Conservation (phyloP, 202 grass and related monocot species). For the Elaeis oleifera region DNA sequence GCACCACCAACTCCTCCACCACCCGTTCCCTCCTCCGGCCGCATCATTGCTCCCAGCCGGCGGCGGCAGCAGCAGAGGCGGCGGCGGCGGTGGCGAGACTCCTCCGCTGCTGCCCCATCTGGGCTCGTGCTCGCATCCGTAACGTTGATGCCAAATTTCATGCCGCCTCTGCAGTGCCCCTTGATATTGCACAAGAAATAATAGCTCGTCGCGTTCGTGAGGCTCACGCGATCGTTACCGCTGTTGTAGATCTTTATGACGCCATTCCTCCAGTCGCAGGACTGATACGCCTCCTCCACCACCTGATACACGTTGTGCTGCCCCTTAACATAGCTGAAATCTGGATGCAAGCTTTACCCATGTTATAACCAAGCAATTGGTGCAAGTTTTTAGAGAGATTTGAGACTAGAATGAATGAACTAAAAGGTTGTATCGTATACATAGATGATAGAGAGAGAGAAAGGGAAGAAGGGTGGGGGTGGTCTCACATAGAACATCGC, state of each 20-base stretch:
- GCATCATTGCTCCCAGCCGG: too few species aligned
- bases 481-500: conserved; percentile 51
- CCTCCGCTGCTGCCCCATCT: too few species aligned
- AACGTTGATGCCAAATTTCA: conserved; percentile 53
- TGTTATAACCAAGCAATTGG: too few species aligned
- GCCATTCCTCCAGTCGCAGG: conserved; percentile 31
- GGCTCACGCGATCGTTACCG: conserved; percentile 37
- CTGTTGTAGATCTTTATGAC: conserved; percentile 26
- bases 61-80: background rate
- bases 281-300: conserved; percentile 39
- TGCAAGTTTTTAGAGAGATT: too few species aligned
- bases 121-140: too few species aligned
- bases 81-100: background rate
- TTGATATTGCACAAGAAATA: conserved; percentile 65
- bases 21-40: too few species aligned
- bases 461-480: too few species aligned
- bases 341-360: conserved; percentile 8
- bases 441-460: too few species aligned
- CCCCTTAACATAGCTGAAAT: conserved; percentile 50
- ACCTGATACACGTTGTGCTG: conserved; percentile 62
- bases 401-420: too few species aligned
- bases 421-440: too few species aligned
- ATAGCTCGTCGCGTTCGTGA: conserved; percentile 38
- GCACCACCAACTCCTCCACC: too few species aligned
- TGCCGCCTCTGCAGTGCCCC: conserved; percentile 69